phyloP scores from a whole-genome alignment of 306 rosid genomes.

The Senna siamea region DNA sequence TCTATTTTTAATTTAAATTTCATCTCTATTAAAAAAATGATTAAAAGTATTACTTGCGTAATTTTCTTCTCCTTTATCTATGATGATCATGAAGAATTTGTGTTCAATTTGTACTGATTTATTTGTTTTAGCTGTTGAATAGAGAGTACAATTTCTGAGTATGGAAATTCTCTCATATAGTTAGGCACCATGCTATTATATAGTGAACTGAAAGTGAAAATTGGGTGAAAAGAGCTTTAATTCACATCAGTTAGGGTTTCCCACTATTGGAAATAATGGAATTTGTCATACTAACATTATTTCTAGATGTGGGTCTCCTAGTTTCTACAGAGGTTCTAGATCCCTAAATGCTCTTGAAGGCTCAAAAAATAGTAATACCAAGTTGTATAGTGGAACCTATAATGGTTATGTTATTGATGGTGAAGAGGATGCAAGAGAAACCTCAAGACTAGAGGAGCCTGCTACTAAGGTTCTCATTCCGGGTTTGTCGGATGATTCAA shows the following conservation, averaged over 20 bases:
- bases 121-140: slow-evolving; percentile 31
- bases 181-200: too few relatives aligned
- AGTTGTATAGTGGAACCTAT: slow-evolving; percentile 54
- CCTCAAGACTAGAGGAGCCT: slow-evolving; percentile 51
- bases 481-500: slow-evolving; percentile 66
- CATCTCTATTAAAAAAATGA: too few relatives aligned
- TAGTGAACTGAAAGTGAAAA: too few relatives aligned
- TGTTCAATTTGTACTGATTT: slow-evolving; percentile 36
- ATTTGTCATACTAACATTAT: slow-evolving; percentile 36
- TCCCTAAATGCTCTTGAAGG: slow-evolving; percentile 29
- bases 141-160: too few relatives aligned
- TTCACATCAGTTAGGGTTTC: slow-evolving; percentile 45
- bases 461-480: slow-evolving; percentile 63
- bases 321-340: too few relatives aligned
- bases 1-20: slow-evolving; percentile 1
- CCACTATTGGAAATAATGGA: slow-evolving; percentile 42
- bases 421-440: slow-evolving; percentile 59
- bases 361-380: slow-evolving; percentile 38
- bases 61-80: background rate
- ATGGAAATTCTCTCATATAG: too few relatives aligned
- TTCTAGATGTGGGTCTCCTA: slow-evolving; percentile 30
- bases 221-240: too few relatives aligned
- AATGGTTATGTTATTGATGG: slow-evolving; percentile 69
- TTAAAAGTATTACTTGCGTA: slow-evolving; percentile 4
- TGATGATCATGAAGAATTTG: slow-evolving; percentile 13